A percentile compares a stretch with the other conserved stretches of the same genome.
Conservation (phyloP, 2,329 filamentous ascomycete genomes). For the Bipolaris sorokiniana region DNA sequence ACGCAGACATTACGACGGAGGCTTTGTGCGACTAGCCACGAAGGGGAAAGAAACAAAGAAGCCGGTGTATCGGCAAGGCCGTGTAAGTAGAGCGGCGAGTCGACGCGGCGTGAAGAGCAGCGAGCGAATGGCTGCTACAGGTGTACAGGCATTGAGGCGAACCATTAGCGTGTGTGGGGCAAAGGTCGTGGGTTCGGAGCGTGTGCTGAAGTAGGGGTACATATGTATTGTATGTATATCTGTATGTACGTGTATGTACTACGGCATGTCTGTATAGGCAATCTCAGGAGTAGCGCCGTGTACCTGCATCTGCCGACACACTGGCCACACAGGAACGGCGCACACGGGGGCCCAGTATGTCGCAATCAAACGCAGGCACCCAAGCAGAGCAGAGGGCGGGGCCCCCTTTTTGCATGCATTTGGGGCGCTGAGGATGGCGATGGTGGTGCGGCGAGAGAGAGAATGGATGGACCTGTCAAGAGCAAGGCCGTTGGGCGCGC, state of each 20-base stretch:
- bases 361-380: slow-evolving; percentile 11
- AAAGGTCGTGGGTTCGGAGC: not conserved
- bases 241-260: no score
- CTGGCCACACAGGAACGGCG: slow-evolving; percentile 16
- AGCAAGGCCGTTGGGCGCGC: slow-evolving; percentile 10
- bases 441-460: slow-evolving; percentile 5
- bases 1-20: not conserved
- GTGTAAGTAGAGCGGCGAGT: not conserved
- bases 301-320: slow-evolving; percentile 25
- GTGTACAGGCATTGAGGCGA: not conserved
- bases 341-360: slow-evolving; percentile 3
- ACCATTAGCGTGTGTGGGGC: not conserved
- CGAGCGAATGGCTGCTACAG: not conserved
- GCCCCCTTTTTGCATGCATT: slow-evolving; percentile 1
- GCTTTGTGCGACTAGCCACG: not conserved
- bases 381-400: not conserved
- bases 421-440: slow-evolving; percentile 1
- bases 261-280: not conserved
- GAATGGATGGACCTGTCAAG: slow-evolving; percentile 3
- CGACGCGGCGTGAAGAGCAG: no score
- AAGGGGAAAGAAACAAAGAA: not conserved
- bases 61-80: not conserved
- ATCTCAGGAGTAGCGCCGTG: slow-evolving; percentile 30
- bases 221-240: no score
- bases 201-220: no score